phyloP scores from a whole-genome alignment of 1,139 yeast genomes.

The Hanseniaspora uvarum region DNA sequence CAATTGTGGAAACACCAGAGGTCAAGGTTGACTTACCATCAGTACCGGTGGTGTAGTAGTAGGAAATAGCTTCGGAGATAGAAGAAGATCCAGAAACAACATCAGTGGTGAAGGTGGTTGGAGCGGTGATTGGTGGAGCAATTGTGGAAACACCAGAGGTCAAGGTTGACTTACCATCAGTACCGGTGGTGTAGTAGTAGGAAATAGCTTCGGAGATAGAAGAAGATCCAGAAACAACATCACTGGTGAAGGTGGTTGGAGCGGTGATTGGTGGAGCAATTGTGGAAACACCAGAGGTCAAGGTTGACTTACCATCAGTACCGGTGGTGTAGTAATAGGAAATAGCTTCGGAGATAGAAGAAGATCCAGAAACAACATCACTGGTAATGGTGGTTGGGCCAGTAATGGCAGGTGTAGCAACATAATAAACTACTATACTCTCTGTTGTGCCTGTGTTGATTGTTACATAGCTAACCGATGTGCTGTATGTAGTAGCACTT shows the following conservation, averaged over 20 bases:
- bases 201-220: neutral
- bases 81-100: neutral
- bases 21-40: neutral
- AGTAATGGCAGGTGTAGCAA: neutral
- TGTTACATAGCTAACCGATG: neutral
- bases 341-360: neutral
- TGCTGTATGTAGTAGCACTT: neutral
- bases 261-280: neutral
- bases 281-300: constrained; percentile 43
- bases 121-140: neutral
- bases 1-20: neutral
- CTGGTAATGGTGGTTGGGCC: neutral
- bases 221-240: neutral
- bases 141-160: constrained; percentile 37
- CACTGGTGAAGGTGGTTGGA: neutral
- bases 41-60: neutral
- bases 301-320: neutral
- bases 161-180: constrained; percentile 36
- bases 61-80: neutral
- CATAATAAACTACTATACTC: neutral
- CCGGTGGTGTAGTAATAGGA: neutral
- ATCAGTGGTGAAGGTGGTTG: neutral
- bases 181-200: constrained; percentile 32
- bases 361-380: neutral
- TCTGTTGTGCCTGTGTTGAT: neutral